phyloP scores from a whole-genome alignment of 257 asterid species.

The Galeopsis tetrahit region DNA sequence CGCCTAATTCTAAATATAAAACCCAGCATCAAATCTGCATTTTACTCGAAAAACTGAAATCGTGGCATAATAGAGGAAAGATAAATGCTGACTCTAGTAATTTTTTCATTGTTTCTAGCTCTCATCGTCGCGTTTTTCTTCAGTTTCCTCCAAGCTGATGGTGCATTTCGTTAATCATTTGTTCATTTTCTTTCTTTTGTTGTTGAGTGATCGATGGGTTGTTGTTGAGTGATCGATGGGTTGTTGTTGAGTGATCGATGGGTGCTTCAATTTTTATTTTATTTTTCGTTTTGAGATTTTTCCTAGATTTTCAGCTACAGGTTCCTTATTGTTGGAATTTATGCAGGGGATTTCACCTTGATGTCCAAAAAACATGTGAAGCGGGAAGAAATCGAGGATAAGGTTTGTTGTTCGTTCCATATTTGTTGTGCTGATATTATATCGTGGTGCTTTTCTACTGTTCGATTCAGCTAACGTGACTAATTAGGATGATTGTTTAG shows the following conservation, averaged over 20 bases:
- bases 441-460: neutral
- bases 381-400: constrained; percentile 86
- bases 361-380: constrained; percentile 70
- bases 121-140: constrained; percentile 36
- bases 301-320: neutral
- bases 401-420: constrained; percentile 46
- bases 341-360: constrained; percentile 82
- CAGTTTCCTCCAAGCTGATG: constrained; percentile 81
- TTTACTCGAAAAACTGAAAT: constrained; percentile 7
- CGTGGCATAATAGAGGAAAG: neutral
- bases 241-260: neutral
- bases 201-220: neutral
- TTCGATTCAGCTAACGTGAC: neutral
- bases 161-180: constrained; percentile 41
- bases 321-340: constrained; percentile 15
- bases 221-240: neutral
- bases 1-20: neutral
- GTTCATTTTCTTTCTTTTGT: neutral
- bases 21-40: neutral
- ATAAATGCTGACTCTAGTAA: constrained; percentile 48
- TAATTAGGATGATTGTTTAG: constrained; percentile 43
- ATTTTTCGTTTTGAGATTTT: neutral
- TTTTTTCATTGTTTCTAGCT: constrained; percentile 40
- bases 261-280: constrained; percentile 9
- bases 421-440: neutral